Base-by-base conservation (phyloP, 768 basidiomycete genomes). In the Boletus sp. region DNA sequence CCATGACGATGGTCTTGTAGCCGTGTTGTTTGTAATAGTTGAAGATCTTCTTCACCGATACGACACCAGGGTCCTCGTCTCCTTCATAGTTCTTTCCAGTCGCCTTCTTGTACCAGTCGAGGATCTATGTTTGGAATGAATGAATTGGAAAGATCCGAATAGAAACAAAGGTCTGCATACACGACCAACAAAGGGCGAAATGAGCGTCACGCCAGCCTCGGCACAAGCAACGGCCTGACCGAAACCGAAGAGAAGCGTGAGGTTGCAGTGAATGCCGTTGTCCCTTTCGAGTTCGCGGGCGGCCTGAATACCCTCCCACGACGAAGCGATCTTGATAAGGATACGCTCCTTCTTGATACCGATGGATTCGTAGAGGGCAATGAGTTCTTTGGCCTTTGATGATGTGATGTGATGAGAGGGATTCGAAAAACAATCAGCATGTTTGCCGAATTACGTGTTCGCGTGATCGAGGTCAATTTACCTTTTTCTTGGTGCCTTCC, bases 1-100 rank as follows among this genome's bases (percentile, higher is more conserved):
- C 97, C 97, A 98, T 98, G 74, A 98, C 96, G 76, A 99, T 98
- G 66, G 97, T 99, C 69, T 94, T 92, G 85, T 99, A 98, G 58
- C 84, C 83, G 77, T 98, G 85, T 73, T 97, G 94, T 83, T 98
- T 98, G 86, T 99, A 99, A 77, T 94, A 98, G 82, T 96, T 92
- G 86, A 89, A 99, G 80, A 99, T 99, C 77, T 83, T 90, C 80
- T 92, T 89, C 60, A 99, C 97, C 41, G 92, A 94, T 74, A 86
- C 75, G 66, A 99, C 97, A 80, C 97, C 96, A 11, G 96, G 96
- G 79, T 98, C 96, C 46, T 87, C 84, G 62, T 92, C 93, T 50
- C 92, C 94, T 64, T 86, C 84, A 80, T 94, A 98, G 70, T 78
- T 82, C 79, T 90, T 88, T 47, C 93, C 93, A 56, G 90, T 85